A percentile compares a stretch with the other conserved stretches of the same genome.
Conservation (phyloP, 2,329 filamentous ascomycete genomes). For the Byssoonygena ceratinophila region DNA sequence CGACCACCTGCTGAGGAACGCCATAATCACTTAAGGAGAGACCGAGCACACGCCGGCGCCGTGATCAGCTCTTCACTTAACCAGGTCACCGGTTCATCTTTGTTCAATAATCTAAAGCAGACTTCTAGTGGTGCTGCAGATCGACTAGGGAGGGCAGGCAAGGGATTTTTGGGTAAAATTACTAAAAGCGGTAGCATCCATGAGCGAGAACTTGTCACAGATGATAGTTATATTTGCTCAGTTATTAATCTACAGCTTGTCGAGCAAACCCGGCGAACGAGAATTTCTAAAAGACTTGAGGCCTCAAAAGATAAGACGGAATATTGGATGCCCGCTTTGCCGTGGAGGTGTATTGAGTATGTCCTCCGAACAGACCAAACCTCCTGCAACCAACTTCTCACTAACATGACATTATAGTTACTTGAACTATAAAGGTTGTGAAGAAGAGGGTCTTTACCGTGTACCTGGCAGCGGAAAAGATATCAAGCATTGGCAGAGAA, state of each 20-base stretch:
- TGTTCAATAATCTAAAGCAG: conserved; percentile 64
- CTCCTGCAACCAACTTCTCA: background rate
- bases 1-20: conserved; percentile 35
- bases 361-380: conserved; percentile 22
- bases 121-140: conserved; percentile 65
- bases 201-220: conserved; percentile 55
- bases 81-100: conserved; percentile 42
- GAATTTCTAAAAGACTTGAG: conserved; percentile 81
- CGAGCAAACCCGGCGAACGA: conserved; percentile 78
- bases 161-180: conserved; percentile 71
- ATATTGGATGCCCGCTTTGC: conserved; percentile 96
- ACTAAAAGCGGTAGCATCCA: conserved; percentile 58
- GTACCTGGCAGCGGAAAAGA: conserved; percentile 83
- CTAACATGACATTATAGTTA: conserved; percentile 44
- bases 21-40: conserved; percentile 16
- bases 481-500: conserved; percentile 85
- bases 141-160: conserved; percentile 59
- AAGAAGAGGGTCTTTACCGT: conserved; percentile 86
- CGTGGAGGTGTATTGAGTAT: conserved; percentile 85
- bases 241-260: conserved; percentile 78
- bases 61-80: conserved; percentile 39
- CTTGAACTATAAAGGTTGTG: conserved; percentile 84
- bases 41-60: conserved; percentile 27
- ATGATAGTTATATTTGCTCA: conserved; percentile 73
- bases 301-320: conserved; percentile 90